Conservation (phyloP, 2,329 filamentous ascomycete species). For the Fusarium odoratissimum region DNA sequence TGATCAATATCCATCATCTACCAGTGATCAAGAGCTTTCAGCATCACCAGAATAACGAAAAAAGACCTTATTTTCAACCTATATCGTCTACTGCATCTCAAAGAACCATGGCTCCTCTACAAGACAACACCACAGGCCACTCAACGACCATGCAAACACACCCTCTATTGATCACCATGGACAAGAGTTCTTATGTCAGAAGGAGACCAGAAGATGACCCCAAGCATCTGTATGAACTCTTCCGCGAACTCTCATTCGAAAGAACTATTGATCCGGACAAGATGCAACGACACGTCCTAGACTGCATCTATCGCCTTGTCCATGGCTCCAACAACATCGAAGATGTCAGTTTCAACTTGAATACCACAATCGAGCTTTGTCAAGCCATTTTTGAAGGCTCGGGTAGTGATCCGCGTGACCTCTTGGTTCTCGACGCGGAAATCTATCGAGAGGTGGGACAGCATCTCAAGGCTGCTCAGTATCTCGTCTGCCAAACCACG, state of each 20-base stretch:
- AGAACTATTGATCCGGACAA: not conserved
- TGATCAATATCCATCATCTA: not conserved
- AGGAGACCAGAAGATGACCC: not conserved
- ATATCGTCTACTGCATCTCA: not conserved
- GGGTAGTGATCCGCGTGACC: not conserved
- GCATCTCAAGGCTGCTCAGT: constrained; percentile 18
- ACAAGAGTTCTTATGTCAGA: not conserved
- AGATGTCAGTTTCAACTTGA: not conserved
- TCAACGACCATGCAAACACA: not conserved
- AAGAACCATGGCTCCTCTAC: not conserved
- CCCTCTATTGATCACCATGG: not conserved
- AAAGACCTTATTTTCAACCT: too few relatives aligned
- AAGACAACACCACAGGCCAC: too few relatives aligned
- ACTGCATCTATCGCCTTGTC: not conserved
- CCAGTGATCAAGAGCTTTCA: not conserved
- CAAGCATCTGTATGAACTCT: not conserved
- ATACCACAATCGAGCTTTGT: constrained; percentile 1
- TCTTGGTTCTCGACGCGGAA: not conserved
- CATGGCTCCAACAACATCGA: constrained; percentile 25
- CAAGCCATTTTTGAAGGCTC: not conserved
- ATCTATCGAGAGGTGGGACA: constrained; percentile 18
- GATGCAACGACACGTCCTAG: not conserved
- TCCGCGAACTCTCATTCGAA: not conserved
- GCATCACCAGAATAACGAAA: not conserved
- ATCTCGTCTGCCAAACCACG: constrained; percentile 28